Evolutionary conservation across 257 asterid species (phyloP), one percentile per base, ranked within the genome.

Genomic region (Ophiorrhiza pumila): DNA sequence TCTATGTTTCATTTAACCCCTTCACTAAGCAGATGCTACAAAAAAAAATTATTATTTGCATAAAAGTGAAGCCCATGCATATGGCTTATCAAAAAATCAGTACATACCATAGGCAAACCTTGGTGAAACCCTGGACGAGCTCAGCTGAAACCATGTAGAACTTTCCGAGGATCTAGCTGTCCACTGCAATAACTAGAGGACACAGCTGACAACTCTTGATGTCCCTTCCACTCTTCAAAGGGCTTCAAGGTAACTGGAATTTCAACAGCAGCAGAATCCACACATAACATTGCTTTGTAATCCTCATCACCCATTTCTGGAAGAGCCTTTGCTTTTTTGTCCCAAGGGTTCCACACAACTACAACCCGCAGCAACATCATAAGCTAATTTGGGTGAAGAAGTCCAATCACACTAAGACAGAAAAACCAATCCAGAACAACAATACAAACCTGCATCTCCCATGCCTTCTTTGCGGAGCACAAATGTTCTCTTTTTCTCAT

Each of bases 321-420:
- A 65, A 89, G 85, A 73, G 95, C 76, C 86, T 91, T 89, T n/a
- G 92, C 86, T 73, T 82, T 87, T 82, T 89, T 91, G 84, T 91
- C 96, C 96, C 97, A 91, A 69, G 97, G 97, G 80, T 91, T 91
- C 97, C 97, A 89, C 61, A 91, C 85, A 79, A 80, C 96, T 91
- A 88, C 78, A 76, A 29, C 65, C 32, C 49, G 80, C 52, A 76
- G 45, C 69, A 47, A 20, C 50, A 77, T 79, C 55, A 77, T 53
- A 43, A 12, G 37, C 11, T 43, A 37, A 63, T 25, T 47, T 20
- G 11, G 41, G 14, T 1, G 47, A 66, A 65, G 45, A 29, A 57
- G 72, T 32, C 35, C 73, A 77, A 63, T 32, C 50, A 72, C 17
- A 68, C 64, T 11, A 32, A 13, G 79, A 71, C 45, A 62, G 34